These are phyloP conservation scores for Aspergillus asperescens DNA, from an alignment of 495 filamentous ascomycete species.

Conservation along the genomic window DNA sequence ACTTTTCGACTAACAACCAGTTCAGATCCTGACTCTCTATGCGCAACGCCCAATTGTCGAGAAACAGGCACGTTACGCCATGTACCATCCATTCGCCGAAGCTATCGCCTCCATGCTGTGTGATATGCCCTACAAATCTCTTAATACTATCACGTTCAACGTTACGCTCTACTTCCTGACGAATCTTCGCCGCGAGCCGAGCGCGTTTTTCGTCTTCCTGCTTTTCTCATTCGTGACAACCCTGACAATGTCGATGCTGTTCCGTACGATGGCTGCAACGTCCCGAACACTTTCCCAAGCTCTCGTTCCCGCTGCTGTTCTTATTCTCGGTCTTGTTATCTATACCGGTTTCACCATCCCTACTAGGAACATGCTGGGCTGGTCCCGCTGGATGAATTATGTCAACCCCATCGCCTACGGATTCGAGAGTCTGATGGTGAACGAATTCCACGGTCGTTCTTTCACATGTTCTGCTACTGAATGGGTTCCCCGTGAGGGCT, in stretches of 20 bases:
- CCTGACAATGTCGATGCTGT: slow-evolving; percentile 57
- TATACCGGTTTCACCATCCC: slow-evolving; percentile 53
- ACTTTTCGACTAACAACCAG: slow-evolving; percentile 19
- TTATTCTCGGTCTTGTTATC: slow-evolving; percentile 49
- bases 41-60: slow-evolving; percentile 62
- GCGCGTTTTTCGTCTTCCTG: slow-evolving; percentile 58
- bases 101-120: slow-evolving; percentile 56
- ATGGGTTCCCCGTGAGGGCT: slow-evolving; percentile 40
- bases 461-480: slow-evolving; percentile 46
- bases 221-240: slow-evolving; percentile 51
- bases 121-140: slow-evolving; percentile 56
- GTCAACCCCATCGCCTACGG: slow-evolving; percentile 48
- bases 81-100: slow-evolving; percentile 63
- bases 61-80: slow-evolving; percentile 61
- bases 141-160: slow-evolving; percentile 50
- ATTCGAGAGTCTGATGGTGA: slow-evolving; percentile 48
- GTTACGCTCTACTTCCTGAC: slow-evolving; percentile 59
- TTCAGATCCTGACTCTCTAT: slow-evolving; percentile 56
- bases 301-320: slow-evolving; percentile 46
- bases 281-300: slow-evolving; percentile 51
- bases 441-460: slow-evolving; percentile 55
- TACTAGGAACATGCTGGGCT: slow-evolving; percentile 46
- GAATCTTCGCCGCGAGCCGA: slow-evolving; percentile 42
- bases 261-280: slow-evolving; percentile 47
- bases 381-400: slow-evolving; percentile 53